Percentiles rank a stretch among this genome's conserved stretches.
Evolutionary conservation across 2,329 filamentous ascomycete genomes (phyloP).

Genomic region (Curvularia spicifera): DNA sequence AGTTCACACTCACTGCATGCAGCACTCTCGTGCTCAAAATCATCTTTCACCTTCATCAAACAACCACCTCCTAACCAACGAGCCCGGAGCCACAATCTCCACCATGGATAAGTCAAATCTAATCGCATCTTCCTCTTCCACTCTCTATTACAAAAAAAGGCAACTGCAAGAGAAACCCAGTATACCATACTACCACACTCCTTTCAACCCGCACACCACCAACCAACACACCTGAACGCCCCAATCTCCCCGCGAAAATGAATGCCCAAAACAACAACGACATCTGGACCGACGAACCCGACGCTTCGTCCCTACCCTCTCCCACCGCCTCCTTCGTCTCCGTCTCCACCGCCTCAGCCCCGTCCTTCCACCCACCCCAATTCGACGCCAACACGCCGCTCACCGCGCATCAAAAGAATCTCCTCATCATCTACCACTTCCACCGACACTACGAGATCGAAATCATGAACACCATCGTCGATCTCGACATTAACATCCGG

Average conservation of each 20-base stretch:
- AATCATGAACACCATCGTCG: conserved; percentile 7
- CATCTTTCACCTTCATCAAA: not conserved
- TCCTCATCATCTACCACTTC: not conserved
- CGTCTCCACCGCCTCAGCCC: not conserved
- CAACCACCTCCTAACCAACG: not conserved
- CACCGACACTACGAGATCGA: not conserved
- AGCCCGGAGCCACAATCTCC: not conserved
- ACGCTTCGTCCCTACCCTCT: not conserved
- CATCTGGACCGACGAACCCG: not conserved
- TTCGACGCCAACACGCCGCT: not conserved
- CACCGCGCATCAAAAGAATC: not conserved
- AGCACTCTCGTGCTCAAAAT: not conserved
- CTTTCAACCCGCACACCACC: too few species aligned
- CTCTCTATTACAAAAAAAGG: not conserved
- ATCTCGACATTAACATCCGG: not conserved
- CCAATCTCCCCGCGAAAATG: not conserved
- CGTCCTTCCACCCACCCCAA: not conserved
- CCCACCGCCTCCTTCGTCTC: not conserved
- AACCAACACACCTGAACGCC: not conserved
- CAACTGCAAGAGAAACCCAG: not conserved
- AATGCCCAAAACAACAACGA: not conserved
- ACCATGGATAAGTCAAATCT: not conserved
- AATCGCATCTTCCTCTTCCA: not conserved
- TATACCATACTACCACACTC: not conserved
- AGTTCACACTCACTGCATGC: not conserved